Evolutionary conservation across 805 yeast species (phyloP).

Genomic region (Dipodascus geniculatus): DNA sequence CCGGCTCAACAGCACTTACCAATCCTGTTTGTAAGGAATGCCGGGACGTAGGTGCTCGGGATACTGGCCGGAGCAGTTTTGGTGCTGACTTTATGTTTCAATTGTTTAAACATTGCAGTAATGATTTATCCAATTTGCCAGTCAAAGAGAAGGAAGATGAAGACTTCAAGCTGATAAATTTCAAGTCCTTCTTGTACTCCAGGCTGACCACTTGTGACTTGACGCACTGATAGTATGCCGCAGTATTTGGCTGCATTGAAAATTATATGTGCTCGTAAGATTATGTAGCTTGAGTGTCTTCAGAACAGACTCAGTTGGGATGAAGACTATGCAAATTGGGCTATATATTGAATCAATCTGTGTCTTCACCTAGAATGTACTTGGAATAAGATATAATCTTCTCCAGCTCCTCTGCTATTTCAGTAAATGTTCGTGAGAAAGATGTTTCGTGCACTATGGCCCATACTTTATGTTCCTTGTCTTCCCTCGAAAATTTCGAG

Average conservation of each 20-base stretch:
- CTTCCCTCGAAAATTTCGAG: constrained; percentile 2
- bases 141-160: neutral
- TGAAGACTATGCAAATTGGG: neutral
- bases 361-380: constrained; percentile 35
- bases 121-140: neutral
- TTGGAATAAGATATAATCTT: constrained; percentile 28
- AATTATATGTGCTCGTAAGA: neutral
- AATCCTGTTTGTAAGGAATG: neutral
- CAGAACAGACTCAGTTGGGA: too few species aligned
- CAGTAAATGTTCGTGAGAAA: constrained; percentile 36
- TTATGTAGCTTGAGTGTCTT: too few species aligned
- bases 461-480: constrained; percentile 28
- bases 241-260: neutral
- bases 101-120: neutral
- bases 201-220: neutral
- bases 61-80: neutral
- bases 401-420: constrained; percentile 33
- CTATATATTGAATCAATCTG: neutral
- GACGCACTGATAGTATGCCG: neutral
- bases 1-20: neutral
- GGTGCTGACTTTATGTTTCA: neutral
- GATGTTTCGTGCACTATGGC: constrained; percentile 38
- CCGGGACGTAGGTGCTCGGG: too few species aligned
- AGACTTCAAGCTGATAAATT: neutral
- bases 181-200: neutral